Conservation (phyloP, 2,329 filamentous ascomycete species). For the Ophiostoma ulmi region DNA sequence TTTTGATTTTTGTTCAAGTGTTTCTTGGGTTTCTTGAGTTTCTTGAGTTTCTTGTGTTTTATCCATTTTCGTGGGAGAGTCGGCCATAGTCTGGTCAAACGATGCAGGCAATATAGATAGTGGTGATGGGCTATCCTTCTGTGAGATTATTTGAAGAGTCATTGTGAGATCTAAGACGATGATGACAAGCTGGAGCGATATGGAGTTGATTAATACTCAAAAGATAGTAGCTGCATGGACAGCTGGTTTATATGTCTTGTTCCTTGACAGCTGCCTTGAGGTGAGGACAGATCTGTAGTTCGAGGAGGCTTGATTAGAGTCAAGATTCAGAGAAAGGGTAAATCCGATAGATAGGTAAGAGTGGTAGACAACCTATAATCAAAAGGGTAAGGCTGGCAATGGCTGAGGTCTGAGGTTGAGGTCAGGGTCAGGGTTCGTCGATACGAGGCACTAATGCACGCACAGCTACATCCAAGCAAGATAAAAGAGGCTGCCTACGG, state of each 20-base stretch:
- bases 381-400: neutral
- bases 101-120: neutral
- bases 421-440: neutral
- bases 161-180: too few species aligned
- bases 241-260: neutral
- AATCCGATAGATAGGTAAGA: neutral
- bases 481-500: neutral
- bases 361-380: neutral
- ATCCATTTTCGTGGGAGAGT: neutral
- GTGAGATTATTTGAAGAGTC: too few species aligned
- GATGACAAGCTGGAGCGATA: too few species aligned
- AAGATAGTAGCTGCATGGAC: neutral
- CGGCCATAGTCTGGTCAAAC: neutral
- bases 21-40: too few species aligned
- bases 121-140: neutral
- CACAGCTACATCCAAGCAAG: neutral
- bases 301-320: too few species aligned
- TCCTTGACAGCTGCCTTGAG: neutral
- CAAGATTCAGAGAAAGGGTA: too few species aligned
- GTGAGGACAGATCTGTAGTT: neutral
- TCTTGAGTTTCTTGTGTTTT: neutral
- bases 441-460: slow-evolving; percentile 2
- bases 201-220: too few species aligned
- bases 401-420: neutral
- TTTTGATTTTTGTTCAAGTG: neutral